Evolutionary conservation across 75 land plant species (phyloP).

Genomic region (Sequoia sempervirens): DNA sequence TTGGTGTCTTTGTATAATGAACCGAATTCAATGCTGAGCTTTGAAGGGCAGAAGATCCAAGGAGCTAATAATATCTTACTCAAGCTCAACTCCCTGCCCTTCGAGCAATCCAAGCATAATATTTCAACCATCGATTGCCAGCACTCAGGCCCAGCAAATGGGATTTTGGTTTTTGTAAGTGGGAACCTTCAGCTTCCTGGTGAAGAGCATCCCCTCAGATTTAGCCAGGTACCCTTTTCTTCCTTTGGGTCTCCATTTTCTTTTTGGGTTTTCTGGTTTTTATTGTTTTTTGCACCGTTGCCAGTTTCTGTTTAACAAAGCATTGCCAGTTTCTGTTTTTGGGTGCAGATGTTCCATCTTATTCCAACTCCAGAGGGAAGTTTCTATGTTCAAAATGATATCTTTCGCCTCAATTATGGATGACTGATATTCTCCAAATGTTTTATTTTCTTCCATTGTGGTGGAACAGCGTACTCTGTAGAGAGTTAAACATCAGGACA

Average conservation of each 20-base stretch:
- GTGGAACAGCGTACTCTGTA: no score
- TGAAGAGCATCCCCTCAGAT: constrained; percentile 59
- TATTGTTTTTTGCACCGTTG: no score
- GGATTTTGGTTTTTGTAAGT: constrained; percentile 66
- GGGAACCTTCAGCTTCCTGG: constrained; percentile 62
- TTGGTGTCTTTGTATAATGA: constrained; percentile 41
- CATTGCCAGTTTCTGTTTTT: not conserved
- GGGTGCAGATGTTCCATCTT: constrained; percentile 77
- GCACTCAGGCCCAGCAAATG: constrained; percentile 38
- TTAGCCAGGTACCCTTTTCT: constrained; percentile 51
- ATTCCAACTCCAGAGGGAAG: constrained; percentile 67
- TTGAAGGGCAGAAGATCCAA: constrained; percentile 57
- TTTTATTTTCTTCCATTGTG: no score
- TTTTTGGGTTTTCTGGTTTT: no score
- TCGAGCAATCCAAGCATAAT: constrained; percentile 57
- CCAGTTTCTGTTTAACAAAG: no score
- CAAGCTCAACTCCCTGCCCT: constrained; percentile 49
- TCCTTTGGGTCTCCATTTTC: not conserved
- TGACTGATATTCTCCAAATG: not conserved
- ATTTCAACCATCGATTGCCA: constrained; percentile 65
- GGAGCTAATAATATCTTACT: constrained; percentile 38
- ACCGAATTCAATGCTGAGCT: constrained; percentile 49
- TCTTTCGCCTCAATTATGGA: constrained; percentile 77
- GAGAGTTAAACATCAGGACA: no score
- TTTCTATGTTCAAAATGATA: constrained; percentile 76